These are phyloP conservation scores for Calycina marina DNA, from an alignment of 2,329 filamentous ascomycete genomes.

Conservation along the genomic window DNA sequence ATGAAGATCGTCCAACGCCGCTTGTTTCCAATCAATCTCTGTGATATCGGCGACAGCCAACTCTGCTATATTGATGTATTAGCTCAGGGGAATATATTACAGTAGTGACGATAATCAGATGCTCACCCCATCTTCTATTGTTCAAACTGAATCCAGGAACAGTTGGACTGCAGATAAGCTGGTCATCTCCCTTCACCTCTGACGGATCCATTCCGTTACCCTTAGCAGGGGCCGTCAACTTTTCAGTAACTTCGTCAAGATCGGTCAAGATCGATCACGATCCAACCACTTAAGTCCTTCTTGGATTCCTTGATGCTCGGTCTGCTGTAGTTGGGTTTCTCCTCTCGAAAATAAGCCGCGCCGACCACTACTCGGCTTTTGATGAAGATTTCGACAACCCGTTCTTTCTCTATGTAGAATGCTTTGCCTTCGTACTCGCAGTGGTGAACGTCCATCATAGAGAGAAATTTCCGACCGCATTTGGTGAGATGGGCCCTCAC, in stretches of 20 bases:
- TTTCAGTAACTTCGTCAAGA: conserved; percentile 1
- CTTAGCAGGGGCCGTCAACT: conserved; percentile 1
- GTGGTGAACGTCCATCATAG: conserved; percentile 17
- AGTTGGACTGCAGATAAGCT: conserved; percentile 3
- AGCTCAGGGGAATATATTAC: conserved; percentile 2
- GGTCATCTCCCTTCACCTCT: conserved; percentile 1
- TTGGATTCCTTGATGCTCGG: conserved; percentile 3
- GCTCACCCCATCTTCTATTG: conserved; percentile 3
- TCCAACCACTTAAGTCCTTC: background rate
- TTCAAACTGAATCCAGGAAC: conserved; percentile 3
- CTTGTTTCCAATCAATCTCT: conserved; percentile 5
- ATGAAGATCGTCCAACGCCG: conserved; percentile 5
- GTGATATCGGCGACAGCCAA: conserved; percentile 9
- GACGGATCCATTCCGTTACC: conserved; percentile 4
- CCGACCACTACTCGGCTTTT: conserved; percentile 19
- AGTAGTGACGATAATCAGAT: conserved; percentile 3
- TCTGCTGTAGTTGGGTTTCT: conserved; percentile 14
- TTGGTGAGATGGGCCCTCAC: conserved; percentile 16
- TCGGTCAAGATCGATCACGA: background rate
- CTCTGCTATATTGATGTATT: conserved; percentile 2
- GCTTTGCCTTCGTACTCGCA: conserved; percentile 21
- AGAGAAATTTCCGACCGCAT: conserved; percentile 19
- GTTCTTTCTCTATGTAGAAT: conserved; percentile 21
- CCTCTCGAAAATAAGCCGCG: conserved; percentile 16
- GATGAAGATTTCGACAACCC: conserved; percentile 9